Evolutionary conservation across 2,329 filamentous ascomycete genomes (phyloP).

Genomic region (Bipolaris bicolor): DNA sequence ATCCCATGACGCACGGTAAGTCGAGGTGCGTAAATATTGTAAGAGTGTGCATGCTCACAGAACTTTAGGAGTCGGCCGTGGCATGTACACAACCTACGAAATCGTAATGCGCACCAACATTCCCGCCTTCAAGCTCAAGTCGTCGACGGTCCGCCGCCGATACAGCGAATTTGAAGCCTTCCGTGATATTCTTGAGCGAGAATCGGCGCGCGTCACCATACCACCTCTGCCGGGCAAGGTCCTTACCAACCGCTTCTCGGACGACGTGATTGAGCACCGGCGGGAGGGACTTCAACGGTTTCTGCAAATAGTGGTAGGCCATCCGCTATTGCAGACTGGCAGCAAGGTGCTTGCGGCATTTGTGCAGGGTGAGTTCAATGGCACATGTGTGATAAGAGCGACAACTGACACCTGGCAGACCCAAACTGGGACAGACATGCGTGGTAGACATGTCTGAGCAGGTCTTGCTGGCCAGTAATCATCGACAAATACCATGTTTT

Average conservation of each 20-base stretch:
- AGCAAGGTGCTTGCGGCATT: slow-evolving; percentile 96
- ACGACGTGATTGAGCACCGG: slow-evolving; percentile 96
- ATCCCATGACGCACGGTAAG: slow-evolving; percentile 61
- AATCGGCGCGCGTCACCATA: slow-evolving; percentile 92
- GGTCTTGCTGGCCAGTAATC: not conserved
- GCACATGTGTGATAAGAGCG: not conserved
- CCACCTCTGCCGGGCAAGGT: slow-evolving; percentile 96
- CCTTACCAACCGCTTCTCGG: slow-evolving; percentile 96
- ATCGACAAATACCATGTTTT: not conserved
- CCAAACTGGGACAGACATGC: slow-evolving; percentile 78
- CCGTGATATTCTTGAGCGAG: slow-evolving; percentile 94
- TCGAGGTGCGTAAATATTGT: not conserved
- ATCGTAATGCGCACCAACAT: slow-evolving; percentile 98
- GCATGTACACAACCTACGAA: slow-evolving; percentile 99
- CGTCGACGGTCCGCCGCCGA: slow-evolving; percentile 82
- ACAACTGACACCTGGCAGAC: slow-evolving; percentile 57
- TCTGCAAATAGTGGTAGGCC: slow-evolving; percentile 94
- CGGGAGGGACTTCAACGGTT: slow-evolving; percentile 93
- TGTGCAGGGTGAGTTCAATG: slow-evolving; percentile 77
- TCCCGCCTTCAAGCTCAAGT: slow-evolving; percentile 93
- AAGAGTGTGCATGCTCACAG: slow-evolving; percentile 3
- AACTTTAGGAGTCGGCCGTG: slow-evolving; percentile 92
- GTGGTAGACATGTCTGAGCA: slow-evolving; percentile 33
- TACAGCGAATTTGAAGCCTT: slow-evolving; percentile 99
- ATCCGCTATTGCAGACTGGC: slow-evolving; percentile 94